Percentiles rank a stretch among this genome's conserved stretches.
Conservation (phyloP, 2,329 filamentous ascomycete species). For the Coniochaeta prunicola region DNA sequence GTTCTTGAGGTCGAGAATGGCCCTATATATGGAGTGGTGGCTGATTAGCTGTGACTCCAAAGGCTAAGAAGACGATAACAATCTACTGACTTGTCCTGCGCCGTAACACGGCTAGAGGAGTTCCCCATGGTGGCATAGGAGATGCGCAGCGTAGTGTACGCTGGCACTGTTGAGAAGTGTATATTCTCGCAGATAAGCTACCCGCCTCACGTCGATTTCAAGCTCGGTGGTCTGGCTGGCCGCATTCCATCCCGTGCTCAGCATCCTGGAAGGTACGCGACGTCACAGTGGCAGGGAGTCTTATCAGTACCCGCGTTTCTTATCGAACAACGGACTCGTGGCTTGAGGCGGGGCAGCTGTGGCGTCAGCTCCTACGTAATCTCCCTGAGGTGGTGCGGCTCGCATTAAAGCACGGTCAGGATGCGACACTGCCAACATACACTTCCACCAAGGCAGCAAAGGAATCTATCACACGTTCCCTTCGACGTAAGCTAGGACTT, state of each 20-base stretch:
- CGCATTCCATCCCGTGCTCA: neutral
- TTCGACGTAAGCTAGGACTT: neutral
- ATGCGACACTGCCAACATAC: neutral
- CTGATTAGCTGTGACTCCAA: conserved; percentile 1
- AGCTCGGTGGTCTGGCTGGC: neutral
- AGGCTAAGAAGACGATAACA: neutral
- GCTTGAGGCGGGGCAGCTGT: neutral
- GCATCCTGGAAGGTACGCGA: neutral
- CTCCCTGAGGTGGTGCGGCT: neutral
- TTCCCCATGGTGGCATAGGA: conserved; percentile 40
- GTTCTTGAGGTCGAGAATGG: conserved; percentile 94
- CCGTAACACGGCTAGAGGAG: conserved; percentile 50
- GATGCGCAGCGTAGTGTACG: neutral
- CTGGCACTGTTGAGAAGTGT: neutral
- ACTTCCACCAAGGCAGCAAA: neutral
- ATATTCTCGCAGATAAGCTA: neutral
- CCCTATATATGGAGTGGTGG: conserved; percentile 45
- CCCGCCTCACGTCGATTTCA: neutral
- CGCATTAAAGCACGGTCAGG: neutral
- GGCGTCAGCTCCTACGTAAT: conserved; percentile 3
- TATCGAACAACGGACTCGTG: neutral
- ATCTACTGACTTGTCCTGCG: conserved; percentile 73
- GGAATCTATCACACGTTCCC: neutral
- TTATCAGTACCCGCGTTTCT: neutral
- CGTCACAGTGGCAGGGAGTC: neutral